Conservation (phyloP, 192 early-diverging fungal species). For the Coemansia sp. region DNA sequence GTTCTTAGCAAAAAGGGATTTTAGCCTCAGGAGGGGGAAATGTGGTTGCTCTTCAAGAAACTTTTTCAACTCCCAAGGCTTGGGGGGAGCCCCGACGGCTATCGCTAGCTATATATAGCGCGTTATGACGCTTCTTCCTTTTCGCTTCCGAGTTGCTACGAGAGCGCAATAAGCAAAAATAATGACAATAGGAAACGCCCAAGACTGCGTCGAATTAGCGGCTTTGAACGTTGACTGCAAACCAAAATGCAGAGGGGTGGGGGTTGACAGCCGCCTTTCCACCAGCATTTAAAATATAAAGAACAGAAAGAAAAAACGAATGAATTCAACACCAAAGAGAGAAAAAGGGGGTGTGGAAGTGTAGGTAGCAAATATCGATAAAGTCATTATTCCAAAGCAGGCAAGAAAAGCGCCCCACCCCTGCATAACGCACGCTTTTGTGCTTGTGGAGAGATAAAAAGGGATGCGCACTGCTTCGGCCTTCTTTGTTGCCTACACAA, state of each 20-base stretch:
- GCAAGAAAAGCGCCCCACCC: neutral
- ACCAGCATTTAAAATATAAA: constrained; percentile 9
- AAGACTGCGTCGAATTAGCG: constrained; percentile 10
- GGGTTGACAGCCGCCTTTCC: neutral
- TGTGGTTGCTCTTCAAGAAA: constrained; percentile 5
- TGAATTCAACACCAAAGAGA: constrained; percentile 2
- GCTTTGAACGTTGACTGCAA: constrained; percentile 5
- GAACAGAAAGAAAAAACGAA: neutral
- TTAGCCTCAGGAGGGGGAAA: constrained; percentile 3
- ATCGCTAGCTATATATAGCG: neutral
- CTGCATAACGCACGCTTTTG: too few relatives aligned
- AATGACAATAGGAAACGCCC: neutral
- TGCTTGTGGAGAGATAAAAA: too few relatives aligned
- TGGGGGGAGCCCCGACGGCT: neutral
- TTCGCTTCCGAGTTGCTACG: neutral
- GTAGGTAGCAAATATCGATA: neutral
- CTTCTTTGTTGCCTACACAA: too few relatives aligned
- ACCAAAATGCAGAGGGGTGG: neutral
- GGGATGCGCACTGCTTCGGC: too few relatives aligned
- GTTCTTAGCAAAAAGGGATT: neutral
- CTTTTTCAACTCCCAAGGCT: constrained; percentile 4
- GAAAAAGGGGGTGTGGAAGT: neutral
- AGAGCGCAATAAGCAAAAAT: constrained; percentile 3
- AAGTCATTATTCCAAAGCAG: neutral
- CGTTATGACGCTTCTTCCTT: neutral